Evolutionary conservation across 1,139 yeast species (phyloP), one percentile per base, ranked within the genome.

Genomic region (Candida sp.): DNA sequence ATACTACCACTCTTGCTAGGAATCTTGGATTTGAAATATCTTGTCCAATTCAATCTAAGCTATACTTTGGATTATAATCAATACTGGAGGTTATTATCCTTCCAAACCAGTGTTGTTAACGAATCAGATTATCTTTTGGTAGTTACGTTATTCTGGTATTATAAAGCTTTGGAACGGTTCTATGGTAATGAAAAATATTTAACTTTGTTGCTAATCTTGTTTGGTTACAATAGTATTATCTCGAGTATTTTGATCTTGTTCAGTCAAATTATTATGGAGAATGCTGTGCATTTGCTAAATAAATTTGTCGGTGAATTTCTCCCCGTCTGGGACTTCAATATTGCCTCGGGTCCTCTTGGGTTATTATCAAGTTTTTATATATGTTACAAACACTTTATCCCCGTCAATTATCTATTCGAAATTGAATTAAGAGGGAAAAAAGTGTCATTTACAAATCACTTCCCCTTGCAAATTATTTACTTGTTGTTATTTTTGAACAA

Each of bases 51-150:
- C 22, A 30, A 37, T 81, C 6, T 32, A 12, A 12, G 11, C 34
- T 32, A 78, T 52, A 68, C 87, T 15, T 54, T 72, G 9, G 70
- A 74, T 45, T 85, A 87, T 71, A 54, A 63, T 39, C 95, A 87
- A 54, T 82, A 77, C 61, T 86, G 93, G 90, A 66, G 95, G 40
- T 52, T 84, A 11, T 41, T 74, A 4, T 61, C 80, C 3, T 77
- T 73, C 56, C 93, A 83, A 56, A 43, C 78, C 22, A 67, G 80
- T 4, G 85, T 77, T 47, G 66, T 77, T 38, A 84, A 82, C 54
- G 90, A 85, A 58, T 78, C 87, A 2, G 89, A 85, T 55, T 82
- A 79, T 42, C 56, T 85, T 19, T 51, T 85, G 21, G 67, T 74
- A 1, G 61, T 74, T 5, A 56, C 82, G 11, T 56, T 84, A 32